These are phyloP conservation scores for Fusarium lyarnte DNA, from an alignment of 2,329 filamentous ascomycete species.

Conservation along the genomic window DNA sequence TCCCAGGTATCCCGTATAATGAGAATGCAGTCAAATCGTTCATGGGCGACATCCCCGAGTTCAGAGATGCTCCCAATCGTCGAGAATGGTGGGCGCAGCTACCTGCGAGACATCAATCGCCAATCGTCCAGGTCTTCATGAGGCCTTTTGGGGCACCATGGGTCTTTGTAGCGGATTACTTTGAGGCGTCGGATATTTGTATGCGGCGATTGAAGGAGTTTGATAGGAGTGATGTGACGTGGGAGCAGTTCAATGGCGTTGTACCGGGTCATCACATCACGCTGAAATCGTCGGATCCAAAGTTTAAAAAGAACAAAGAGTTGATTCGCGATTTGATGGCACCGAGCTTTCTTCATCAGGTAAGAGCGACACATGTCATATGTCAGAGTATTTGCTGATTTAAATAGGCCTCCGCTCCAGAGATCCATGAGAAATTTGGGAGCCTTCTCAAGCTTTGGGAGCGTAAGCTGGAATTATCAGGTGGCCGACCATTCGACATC, in stretches of 20 bases:
- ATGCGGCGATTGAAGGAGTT: conserved; percentile 32
- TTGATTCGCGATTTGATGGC: conserved; percentile 34
- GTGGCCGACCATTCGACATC: conserved; percentile 45
- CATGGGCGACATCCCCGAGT: conserved; percentile 25
- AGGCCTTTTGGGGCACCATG: conserved; percentile 17
- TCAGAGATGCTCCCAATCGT: background rate
- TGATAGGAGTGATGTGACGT: conserved; percentile 5
- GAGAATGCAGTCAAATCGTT: conserved; percentile 18
- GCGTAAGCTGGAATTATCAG: conserved; percentile 39
- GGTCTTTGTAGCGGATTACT: conserved; percentile 29
- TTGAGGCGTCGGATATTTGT: conserved; percentile 25
- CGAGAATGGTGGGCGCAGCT: conserved; percentile 23
- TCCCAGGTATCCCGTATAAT: conserved; percentile 28
- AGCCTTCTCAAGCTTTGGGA: conserved; percentile 47
- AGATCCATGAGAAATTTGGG: conserved; percentile 44
- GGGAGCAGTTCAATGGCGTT: background rate
- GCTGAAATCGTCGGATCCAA: conserved; percentile 5
- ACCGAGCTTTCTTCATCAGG: conserved; percentile 21
- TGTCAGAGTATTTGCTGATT: background rate
- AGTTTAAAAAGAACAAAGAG: conserved; percentile 36
- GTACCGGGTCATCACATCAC: conserved; percentile 10
- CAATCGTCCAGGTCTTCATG: conserved; percentile 23
- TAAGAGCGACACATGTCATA: accelerated
- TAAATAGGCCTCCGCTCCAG: conserved; percentile 43
- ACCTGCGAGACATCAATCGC: conserved; percentile 17